Conservation (phyloP, 805 yeast genomes). For the Blastobotrys parvus region DNA sequence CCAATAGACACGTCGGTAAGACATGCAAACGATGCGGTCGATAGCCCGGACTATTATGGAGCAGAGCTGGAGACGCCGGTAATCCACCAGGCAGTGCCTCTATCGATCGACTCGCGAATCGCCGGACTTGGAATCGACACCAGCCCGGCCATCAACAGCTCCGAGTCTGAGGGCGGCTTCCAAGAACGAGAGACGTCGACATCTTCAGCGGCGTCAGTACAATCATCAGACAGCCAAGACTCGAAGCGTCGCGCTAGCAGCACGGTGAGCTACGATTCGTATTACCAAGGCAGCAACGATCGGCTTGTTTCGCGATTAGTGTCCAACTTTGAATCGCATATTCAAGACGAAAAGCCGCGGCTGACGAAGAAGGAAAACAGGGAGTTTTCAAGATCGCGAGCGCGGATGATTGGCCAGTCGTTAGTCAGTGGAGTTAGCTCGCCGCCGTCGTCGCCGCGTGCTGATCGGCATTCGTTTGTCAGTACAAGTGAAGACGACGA, state of each 20-base stretch:
- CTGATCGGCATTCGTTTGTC: background rate
- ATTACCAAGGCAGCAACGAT: background rate
- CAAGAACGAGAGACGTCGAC: background rate
- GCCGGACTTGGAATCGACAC: background rate
- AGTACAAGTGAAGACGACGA: background rate
- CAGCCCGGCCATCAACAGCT: background rate
- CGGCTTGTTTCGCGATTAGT: background rate
- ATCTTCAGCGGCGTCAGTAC: background rate
- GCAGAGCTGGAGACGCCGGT: background rate
- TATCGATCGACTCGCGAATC: background rate
- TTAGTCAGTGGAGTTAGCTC: constrained; percentile 2
- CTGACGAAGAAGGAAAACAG: background rate
- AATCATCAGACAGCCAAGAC: background rate
- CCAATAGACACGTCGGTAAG: background rate
- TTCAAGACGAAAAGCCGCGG: background rate
- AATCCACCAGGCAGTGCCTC: background rate
- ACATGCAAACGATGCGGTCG: background rate
- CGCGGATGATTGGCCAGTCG: constrained; percentile 2
- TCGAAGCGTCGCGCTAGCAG: background rate
- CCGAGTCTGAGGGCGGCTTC: background rate
- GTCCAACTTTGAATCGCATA: background rate
- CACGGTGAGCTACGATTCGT: background rate
- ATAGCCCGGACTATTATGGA: background rate
- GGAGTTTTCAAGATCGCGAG: constrained; percentile 1
- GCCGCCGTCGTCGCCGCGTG: background rate